phyloP scores from a whole-genome alignment of 2,329 filamentous ascomycete species.

The Phaeosphaeria sp. region DNA sequence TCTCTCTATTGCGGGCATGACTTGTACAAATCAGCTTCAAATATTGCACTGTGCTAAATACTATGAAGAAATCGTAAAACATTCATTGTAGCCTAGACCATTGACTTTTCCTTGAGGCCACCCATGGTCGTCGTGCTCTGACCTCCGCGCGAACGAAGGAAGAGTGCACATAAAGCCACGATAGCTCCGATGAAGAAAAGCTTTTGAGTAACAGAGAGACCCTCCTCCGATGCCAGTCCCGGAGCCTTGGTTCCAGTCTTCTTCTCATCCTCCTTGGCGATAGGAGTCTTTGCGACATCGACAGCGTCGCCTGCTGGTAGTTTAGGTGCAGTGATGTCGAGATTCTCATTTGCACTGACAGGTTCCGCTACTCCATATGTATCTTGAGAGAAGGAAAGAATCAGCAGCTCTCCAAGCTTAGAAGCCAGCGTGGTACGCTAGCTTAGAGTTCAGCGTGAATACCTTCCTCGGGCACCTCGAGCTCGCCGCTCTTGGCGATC shows the following conservation, averaged over 20 bases:
- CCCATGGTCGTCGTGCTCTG: constrained; percentile 17
- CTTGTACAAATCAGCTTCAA: too few relatives aligned
- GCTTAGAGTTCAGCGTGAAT: constrained; percentile 87
- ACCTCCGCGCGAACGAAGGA: constrained; percentile 46
- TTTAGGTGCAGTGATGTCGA: constrained; percentile 47
- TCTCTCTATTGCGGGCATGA: too few relatives aligned
- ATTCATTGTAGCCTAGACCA: constrained; percentile 47
- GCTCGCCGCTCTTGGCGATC: constrained; percentile 84
- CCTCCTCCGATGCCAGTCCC: constrained; percentile 34
- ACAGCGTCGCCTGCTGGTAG: constrained; percentile 22
- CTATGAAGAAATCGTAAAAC: too few relatives aligned
- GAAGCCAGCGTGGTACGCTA: constrained; percentile 24
- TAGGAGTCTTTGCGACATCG: constrained; percentile 35
- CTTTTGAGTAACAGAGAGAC: constrained; percentile 54
- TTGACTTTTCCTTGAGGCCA: constrained; percentile 48
- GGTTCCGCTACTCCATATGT: constrained; percentile 52
- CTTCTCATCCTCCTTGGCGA: constrained; percentile 30
- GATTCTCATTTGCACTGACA: constrained; percentile 49
- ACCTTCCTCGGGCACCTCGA: constrained; percentile 87
- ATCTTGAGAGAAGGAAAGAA: constrained; percentile 52
- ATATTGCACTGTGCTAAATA: too few relatives aligned
- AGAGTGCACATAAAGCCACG: constrained; percentile 50
- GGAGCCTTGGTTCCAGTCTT: constrained; percentile 22
- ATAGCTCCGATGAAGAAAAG: constrained; percentile 54
- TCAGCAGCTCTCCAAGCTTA: constrained; percentile 52